Percentiles rank a stretch among this genome's conserved stretches.
Conservation (phyloP, 805 yeast genomes). For the Vanderwaltozyma verrucispora region DNA sequence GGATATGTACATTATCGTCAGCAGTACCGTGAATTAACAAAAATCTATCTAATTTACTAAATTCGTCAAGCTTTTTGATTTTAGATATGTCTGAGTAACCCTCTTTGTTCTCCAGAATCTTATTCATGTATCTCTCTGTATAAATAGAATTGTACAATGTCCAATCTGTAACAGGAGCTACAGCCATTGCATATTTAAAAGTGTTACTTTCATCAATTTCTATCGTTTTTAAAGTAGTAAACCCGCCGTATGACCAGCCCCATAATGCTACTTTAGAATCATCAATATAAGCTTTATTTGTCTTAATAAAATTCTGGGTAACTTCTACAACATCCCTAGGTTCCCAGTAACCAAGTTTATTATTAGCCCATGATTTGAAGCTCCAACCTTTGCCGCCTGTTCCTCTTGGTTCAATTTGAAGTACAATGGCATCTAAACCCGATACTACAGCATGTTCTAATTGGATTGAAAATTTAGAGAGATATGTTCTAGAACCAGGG, state of each 20-base stretch:
- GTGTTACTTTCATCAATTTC: conserved; percentile 53
- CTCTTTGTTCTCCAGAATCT: conserved; percentile 37
- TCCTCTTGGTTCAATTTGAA: conserved; percentile 71
- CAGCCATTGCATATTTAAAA: conserved; percentile 69
- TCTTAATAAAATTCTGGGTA: conserved; percentile 39
- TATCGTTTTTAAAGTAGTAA: conserved; percentile 59
- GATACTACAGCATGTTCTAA: conserved; percentile 54
- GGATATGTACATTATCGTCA: conserved; percentile 76
- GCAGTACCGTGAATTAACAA: conserved; percentile 74
- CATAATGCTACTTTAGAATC: conserved; percentile 51
- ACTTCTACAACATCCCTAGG: conserved; percentile 54
- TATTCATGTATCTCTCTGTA: conserved; percentile 67
- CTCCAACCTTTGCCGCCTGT: conserved; percentile 74
- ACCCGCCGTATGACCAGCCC: conserved; percentile 91
- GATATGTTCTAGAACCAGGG: conserved; percentile 61
- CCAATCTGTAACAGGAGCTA: conserved; percentile 84
- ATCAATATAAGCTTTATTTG: conserved; percentile 37
- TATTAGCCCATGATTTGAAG: conserved; percentile 44
- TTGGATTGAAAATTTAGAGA: conserved; percentile 36
- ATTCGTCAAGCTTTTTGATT: conserved; percentile 32
- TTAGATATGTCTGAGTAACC: conserved; percentile 40
- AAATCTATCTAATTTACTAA: conserved; percentile 44
- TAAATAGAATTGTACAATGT: conserved; percentile 63
- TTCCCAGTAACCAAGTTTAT: conserved; percentile 63
- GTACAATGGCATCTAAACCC: conserved; percentile 46